These are phyloP conservation scores for Globisporangium recalcitrans DNA, from an alignment of 352 stramenopile species.

Conservation along the genomic window DNA sequence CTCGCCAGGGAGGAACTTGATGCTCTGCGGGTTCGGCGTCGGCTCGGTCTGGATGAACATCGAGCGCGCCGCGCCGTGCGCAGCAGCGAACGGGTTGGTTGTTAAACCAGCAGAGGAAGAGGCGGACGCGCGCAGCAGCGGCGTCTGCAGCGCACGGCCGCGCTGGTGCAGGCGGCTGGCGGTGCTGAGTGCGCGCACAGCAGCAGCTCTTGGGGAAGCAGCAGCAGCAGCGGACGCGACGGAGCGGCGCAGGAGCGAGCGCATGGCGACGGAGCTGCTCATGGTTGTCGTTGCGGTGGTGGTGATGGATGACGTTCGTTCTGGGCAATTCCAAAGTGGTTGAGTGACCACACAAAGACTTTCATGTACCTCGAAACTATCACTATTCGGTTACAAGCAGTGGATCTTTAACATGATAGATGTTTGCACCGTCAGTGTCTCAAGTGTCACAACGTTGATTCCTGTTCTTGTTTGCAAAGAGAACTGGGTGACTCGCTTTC, in stretches of 20 bases:
- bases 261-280: slow-evolving; percentile 15
- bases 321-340: background rate
- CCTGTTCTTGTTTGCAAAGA: no score
- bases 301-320: slow-evolving; percentile 1
- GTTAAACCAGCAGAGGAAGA: background rate
- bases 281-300: background rate
- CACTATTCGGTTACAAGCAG: no score
- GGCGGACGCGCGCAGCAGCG: background rate
- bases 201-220: background rate
- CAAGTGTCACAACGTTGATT: no score
- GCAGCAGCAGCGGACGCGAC: slow-evolving; percentile 1
- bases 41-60: slow-evolving; percentile 99
- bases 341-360: background rate
- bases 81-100: slow-evolving; percentile 5
- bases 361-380: background rate
- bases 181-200: slow-evolving; percentile 5
- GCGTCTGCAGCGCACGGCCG: slow-evolving; percentile 1
- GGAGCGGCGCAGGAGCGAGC: slow-evolving; percentile 23
- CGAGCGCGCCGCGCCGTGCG: slow-evolving; percentile 52
- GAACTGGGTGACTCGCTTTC: no score
- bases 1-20: slow-evolving; percentile 97
- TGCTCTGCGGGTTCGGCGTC: slow-evolving; percentile 96
- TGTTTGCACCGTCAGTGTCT: no score
- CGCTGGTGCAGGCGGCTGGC: slow-evolving; percentile 3
- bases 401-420: no score